Conservation (phyloP, 2,329 filamentous ascomycete species). For the Pyricularia pennisetigena region DNA sequence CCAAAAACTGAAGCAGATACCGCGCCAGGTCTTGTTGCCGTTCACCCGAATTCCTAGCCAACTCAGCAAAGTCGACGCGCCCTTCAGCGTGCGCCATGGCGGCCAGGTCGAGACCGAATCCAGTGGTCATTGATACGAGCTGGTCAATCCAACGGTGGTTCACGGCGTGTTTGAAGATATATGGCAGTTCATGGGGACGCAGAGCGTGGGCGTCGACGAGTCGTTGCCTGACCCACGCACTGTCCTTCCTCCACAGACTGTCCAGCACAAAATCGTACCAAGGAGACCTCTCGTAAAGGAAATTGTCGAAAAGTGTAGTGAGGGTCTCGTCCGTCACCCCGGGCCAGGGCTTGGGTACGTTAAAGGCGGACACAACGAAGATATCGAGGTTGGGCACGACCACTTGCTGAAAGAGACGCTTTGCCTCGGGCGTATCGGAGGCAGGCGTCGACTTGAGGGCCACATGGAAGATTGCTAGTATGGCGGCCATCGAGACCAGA, state of each 20-base stretch:
- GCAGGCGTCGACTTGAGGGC: slow-evolving; percentile 51
- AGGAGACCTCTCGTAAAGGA: slow-evolving; percentile 67
- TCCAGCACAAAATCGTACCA: slow-evolving; percentile 84
- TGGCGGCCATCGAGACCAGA: slow-evolving; percentile 77
- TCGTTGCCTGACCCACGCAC: slow-evolving; percentile 72
- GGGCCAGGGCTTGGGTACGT: slow-evolving; percentile 69
- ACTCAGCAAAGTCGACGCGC: slow-evolving; percentile 70
- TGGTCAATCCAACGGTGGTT: slow-evolving; percentile 79
- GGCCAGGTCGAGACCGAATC: slow-evolving; percentile 79
- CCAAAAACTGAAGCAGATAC: slow-evolving; percentile 69
- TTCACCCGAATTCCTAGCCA: slow-evolving; percentile 64
- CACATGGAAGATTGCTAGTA: slow-evolving; percentile 58
- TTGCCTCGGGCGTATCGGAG: slow-evolving; percentile 53
- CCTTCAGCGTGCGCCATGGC: slow-evolving; percentile 75
- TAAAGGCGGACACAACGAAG: slow-evolving; percentile 69
- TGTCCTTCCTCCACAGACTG: slow-evolving; percentile 85
- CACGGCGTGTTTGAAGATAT: slow-evolving; percentile 70
- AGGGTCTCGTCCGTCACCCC: slow-evolving; percentile 65
- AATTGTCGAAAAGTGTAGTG: slow-evolving; percentile 71
- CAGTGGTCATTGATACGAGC: slow-evolving; percentile 67
- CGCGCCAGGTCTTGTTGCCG: slow-evolving; percentile 57
- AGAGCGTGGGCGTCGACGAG: slow-evolving; percentile 68
- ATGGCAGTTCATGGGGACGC: slow-evolving; percentile 55
- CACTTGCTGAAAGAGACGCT: slow-evolving; percentile 55
- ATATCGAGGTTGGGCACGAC: slow-evolving; percentile 67